Evolutionary conservation across 345 rosid genomes (phyloP).

Genomic region (Melaleuca quinquenervia): DNA sequence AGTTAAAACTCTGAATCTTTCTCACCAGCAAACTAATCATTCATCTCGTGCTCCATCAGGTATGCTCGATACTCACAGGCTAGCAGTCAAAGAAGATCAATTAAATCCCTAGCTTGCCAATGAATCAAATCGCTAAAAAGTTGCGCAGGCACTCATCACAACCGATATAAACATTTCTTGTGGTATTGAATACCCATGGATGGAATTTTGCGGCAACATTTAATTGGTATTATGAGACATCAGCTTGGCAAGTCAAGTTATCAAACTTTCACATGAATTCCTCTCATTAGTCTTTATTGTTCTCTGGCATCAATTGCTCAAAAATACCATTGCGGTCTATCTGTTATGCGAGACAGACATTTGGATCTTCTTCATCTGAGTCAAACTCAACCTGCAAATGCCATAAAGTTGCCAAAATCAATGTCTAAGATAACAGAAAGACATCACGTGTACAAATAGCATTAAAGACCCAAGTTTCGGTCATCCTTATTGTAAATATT

Average conservation of each 20-base stretch:
- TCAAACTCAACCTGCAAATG: conserved; percentile 34
- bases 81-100: neutral
- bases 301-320: neutral
- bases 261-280: neutral
- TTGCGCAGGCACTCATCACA: neutral
- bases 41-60: neutral
- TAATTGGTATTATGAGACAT: neutral
- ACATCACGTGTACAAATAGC: neutral
- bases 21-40: neutral
- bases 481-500: neutral
- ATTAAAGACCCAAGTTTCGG: neutral
- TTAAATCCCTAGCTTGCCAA: neutral
- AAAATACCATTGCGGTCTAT: neutral
- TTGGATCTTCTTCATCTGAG: conserved; percentile 40
- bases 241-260: neutral
- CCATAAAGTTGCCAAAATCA: neutral
- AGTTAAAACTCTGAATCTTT: neutral
- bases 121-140: neutral
- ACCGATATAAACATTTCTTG: neutral
- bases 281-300: neutral
- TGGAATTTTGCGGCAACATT: neutral
- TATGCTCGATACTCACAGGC: neutral
- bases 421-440: neutral
- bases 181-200: neutral
- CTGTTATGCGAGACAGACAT: conserved; percentile 9